Evolutionary conservation across 345 rosid species (phyloP), one percentile per base, ranked within the genome.

Genomic region (Erysimum cheiranthoides): DNA sequence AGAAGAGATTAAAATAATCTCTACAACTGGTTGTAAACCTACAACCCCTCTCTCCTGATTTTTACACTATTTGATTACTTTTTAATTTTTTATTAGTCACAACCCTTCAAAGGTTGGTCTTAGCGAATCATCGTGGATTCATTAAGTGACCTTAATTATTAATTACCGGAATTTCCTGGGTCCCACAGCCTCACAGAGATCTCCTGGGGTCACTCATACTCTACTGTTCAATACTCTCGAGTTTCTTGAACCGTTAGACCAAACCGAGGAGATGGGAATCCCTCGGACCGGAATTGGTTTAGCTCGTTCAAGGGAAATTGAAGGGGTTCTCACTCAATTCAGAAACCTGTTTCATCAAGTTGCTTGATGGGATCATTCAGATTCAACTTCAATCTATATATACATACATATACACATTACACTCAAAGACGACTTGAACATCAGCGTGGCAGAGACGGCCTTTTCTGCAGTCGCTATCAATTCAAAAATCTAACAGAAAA

Each of bases 351-450:
- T 43, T 13, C 53, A 31, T 30, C 30, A 39, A 7, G 18, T 57
- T 70, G 25, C 0, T 30, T 16, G 16, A 64, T 64, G 12, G 34
- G 32, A 35, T 30, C 68, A 61, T 38, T 38, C 13, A 50, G 28
- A 61, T 36, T 49, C 50, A 56, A 52, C 31, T 70, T 73, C 40
- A 63, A 58, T 31, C 5, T 59, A 36, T 35, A 16, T 17, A 56
- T 1, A n/a, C n/a, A 63, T 56, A 59, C 36, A 47, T 49, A 49
- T 9, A 30, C 16, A 49, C 49, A 77, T 43, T 43, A 49, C 72
- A 77, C 72, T 64, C 56, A 70, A 77, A 59, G 53, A 58, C 7
- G 38, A 66, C 58, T 57, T 56, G n/a, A 52, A 61, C 62, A 68
- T 60, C 39, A 68, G 38, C 13, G 2, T 45, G 65, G 32, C 80